Base-by-base conservation (phyloP, 306 rosid genomes). In the Phaseolus lunatus region DNA sequence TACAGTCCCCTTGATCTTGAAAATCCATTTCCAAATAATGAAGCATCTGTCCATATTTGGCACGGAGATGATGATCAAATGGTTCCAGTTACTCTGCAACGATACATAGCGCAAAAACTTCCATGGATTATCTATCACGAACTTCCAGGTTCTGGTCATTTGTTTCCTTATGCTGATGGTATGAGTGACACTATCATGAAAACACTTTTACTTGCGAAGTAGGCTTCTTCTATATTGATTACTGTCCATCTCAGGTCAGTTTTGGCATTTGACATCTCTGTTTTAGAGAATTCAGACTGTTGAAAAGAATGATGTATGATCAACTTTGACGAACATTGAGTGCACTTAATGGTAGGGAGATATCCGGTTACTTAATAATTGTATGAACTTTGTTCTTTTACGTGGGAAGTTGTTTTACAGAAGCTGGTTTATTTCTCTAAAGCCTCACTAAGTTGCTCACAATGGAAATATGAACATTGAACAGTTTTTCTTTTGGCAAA, bases 51-150 rank as follows among this genome's bases (percentile, higher is more conserved):
- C 54, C 97, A 94, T 82, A 22, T 94, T 73, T 94, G 97, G 97
- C 98, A 94, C 0, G 98, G 98, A 54, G 96, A 88, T 19, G 91
- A 94, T 0, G 98, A 94, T 85, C 0, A 15, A 61, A 1, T 92
- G 20, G 95, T 88, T 50, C 93, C 92, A 20, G 91, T 82, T 58
- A 78, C 70, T 6, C 61, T 84, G 56, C 92, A 90, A 59, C 84
- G 92, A 43, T 76, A 86, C 85, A 89, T 92, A 75, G 91, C 76
- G 0, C 85, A 89, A 71, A 83, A 52, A 29, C 92, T 94, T 67
- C 91, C 96, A 1, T 94, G 98, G 97, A 87, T 94, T 82, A 90
- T 53, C 15, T 94, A 94, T 79, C 96, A 94, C 16, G 98, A 94
- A 78, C 65, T 92, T 41, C 81, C 87, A 9, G 96, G 97, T 59